Base-by-base conservation (phyloP, 2,329 filamentous ascomycete species). In the Fusarium caatingaense region DNA sequence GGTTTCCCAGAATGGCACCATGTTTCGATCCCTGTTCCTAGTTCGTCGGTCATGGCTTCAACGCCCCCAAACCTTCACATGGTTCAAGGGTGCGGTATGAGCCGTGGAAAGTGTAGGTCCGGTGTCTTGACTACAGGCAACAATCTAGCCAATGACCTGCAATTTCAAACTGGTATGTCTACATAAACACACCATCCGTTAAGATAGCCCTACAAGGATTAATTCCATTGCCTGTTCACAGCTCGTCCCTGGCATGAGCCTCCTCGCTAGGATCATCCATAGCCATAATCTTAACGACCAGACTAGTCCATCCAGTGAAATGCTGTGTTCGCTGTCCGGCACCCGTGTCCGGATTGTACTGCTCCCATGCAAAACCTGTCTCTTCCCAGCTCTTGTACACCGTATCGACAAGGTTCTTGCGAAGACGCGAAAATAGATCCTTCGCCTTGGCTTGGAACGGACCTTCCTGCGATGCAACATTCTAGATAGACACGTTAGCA, bases 281-380 rank as follows among this genome's bases (percentile, higher is more conserved):
- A 48, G 89, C 89, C 94, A 98, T 97, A 72, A 99, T 93, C 85
- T 97, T 98, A 47, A 98, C 94, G 49, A 98, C 93, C 80, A 98
- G 84, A 79, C 93, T 97, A n/a, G 96, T 99, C 96, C 96, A 99
- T 53, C 96, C 96, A 0, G 96, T 98, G 79, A 99, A 99, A 80
- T 98, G 95, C 84, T 98, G 94, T 8, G 94, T 98, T 44, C 96
- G 87, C 84, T 98, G 95, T n/a, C 96, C 96, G 56, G 88, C 88
- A 47, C 96, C 96, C 6, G 93, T 97, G 74, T 97, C 93, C 0
- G 94, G 93, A 78, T 97, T 93, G 80, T 98, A 99, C 82, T 99
- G 96, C 82, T 99, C 96, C 95, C 95, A 99, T 0, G 95, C 96
- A 78, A 98, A 98, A 20, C 95, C 95, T 0, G 96, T 98, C 77